Evolutionary conservation across 1,284 basidiomycete genomes (phyloP).

Genomic region (Thecaphora thlaspeos): DNA sequence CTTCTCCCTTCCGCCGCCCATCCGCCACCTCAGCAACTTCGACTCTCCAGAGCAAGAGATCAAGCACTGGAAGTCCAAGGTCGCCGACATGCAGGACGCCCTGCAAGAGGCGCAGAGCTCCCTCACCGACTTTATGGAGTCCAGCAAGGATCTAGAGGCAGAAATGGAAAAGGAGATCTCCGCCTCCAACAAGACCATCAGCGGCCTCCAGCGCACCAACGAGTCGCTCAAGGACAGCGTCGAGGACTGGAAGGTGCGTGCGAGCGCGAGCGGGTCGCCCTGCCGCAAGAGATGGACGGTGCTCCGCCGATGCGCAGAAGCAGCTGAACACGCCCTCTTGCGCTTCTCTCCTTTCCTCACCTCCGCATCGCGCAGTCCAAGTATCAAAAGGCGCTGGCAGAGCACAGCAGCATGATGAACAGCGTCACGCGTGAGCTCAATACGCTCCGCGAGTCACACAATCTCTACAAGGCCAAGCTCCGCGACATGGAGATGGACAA

Average conservation of each 20-base stretch:
- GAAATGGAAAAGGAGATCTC: constrained; percentile 54
- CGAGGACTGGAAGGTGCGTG: constrained; percentile 51
- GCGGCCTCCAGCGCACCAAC: constrained; percentile 37
- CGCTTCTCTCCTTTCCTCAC: not conserved
- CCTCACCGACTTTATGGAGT: constrained; percentile 52
- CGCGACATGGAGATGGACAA: constrained; percentile 56
- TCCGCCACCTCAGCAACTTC: constrained; percentile 23
- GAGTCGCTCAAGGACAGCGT: constrained; percentile 43
- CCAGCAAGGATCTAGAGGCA: constrained; percentile 51
- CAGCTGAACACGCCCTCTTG: no score
- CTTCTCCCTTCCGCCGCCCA: not conserved
- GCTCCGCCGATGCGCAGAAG: no score
- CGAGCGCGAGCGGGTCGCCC: not conserved
- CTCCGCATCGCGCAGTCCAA: constrained; percentile 19
- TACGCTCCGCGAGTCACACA: constrained; percentile 42
- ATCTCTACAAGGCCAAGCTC: constrained; percentile 52
- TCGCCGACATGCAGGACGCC: constrained; percentile 45
- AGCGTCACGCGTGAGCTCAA: constrained; percentile 46
- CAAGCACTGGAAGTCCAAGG: constrained; percentile 46
- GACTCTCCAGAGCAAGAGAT: constrained; percentile 44
- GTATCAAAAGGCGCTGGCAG: constrained; percentile 45
- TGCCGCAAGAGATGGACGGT: no score
- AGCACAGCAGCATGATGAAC: constrained; percentile 48
- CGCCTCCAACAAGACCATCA: constrained; percentile 28
- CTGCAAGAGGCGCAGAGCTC: constrained; percentile 46